phyloP scores from a whole-genome alignment of 2,329 filamentous ascomycete species.

The Penicillium rolfsii region DNA sequence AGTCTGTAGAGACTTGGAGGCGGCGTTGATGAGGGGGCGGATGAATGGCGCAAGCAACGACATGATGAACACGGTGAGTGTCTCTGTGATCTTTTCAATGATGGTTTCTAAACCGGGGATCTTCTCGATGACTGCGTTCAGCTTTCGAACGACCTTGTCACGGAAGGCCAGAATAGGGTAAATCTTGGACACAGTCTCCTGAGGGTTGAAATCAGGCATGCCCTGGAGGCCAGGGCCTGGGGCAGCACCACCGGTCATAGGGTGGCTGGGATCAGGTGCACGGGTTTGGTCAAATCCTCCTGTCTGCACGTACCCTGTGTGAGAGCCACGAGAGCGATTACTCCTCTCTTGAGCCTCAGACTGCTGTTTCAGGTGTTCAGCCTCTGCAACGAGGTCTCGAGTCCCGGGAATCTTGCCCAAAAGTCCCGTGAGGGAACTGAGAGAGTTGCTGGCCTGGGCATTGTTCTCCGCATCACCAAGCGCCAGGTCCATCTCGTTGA shows the following conservation, averaged over 20 bases:
- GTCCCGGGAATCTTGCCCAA: slow-evolving; percentile 77
- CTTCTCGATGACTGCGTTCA: slow-evolving; percentile 82
- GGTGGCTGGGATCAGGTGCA: slow-evolving; percentile 48
- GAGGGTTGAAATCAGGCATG: slow-evolving; percentile 78
- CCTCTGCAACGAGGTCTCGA: slow-evolving; percentile 67
- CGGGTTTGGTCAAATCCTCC: slow-evolving; percentile 32
- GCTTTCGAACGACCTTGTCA: slow-evolving; percentile 87
- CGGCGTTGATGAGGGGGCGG: slow-evolving; percentile 84
- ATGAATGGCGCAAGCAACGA: slow-evolving; percentile 90
- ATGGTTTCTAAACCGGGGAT: slow-evolving; percentile 86
- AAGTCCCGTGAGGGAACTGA: slow-evolving; percentile 70
- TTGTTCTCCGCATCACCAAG: slow-evolving; percentile 68
- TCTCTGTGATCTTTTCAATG: slow-evolving; percentile 94
- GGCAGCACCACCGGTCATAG: slow-evolving; percentile 39
- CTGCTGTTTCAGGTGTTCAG: slow-evolving; percentile 62
- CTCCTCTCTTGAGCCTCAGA: slow-evolving; percentile 67
- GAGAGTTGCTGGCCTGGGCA: slow-evolving; percentile 45
- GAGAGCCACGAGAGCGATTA: slow-evolving; percentile 50
- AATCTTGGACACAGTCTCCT: slow-evolving; percentile 77
- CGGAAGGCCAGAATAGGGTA: slow-evolving; percentile 94
- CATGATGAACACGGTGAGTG: slow-evolving; percentile 86
- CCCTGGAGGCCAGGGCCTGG: slow-evolving; percentile 54
- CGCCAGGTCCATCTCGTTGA: slow-evolving; percentile 77
- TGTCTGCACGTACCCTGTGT: slow-evolving; percentile 33
- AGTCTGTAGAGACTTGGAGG: slow-evolving; percentile 80